These are phyloP conservation scores for Esteya vermicola DNA, from an alignment of 2,329 filamentous ascomycete genomes.

Conservation along the genomic window DNA sequence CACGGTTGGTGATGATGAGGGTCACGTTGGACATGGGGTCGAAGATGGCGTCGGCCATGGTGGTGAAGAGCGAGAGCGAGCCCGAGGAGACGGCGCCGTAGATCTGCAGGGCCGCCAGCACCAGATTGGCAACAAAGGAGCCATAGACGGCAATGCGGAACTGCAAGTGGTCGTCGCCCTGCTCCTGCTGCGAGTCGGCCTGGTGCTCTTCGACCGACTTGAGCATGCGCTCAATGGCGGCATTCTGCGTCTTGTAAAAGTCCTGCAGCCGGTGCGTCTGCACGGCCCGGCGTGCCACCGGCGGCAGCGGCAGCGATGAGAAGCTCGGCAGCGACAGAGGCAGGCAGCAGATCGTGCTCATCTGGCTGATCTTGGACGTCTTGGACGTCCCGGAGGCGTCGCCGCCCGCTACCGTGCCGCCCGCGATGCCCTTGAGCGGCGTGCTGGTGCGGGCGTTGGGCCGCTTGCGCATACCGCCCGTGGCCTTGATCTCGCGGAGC, in stretches of 20 bases:
- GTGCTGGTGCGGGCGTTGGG: too few species aligned
- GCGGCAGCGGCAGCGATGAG: constrained; percentile 14
- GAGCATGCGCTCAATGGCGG: constrained; percentile 79
- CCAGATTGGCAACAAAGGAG: constrained; percentile 65
- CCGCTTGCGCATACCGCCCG: constrained; percentile 66
- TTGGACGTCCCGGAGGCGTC: not conserved
- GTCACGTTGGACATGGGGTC: constrained; percentile 83
- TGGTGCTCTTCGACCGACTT: constrained; percentile 89
- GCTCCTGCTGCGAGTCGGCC: constrained; percentile 64
- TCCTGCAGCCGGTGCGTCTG: constrained; percentile 39
- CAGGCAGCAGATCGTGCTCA: constrained; percentile 13
- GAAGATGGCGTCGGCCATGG: constrained; percentile 91
- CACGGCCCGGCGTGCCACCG: constrained; percentile 17
- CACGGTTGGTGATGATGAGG: constrained; percentile 73
- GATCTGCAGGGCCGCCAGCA: constrained; percentile 67
- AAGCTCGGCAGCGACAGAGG: constrained; percentile 17
- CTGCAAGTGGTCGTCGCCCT: constrained; percentile 67
- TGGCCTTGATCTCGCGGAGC: constrained; percentile 64
- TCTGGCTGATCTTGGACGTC: not conserved
- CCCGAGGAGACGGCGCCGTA: constrained; percentile 78
- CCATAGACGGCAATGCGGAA: constrained; percentile 53
- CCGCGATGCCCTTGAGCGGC: not conserved
- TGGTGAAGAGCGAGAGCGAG: constrained; percentile 93
- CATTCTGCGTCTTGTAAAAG: constrained; percentile 87
- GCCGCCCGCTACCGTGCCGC: not conserved